A percentile compares a stretch with the other conserved stretches of the same genome.
These are phyloP conservation scores for Venturiaceae sp. DNA, from an alignment of 2,329 filamentous ascomycete genomes.

Conservation along the genomic window DNA sequence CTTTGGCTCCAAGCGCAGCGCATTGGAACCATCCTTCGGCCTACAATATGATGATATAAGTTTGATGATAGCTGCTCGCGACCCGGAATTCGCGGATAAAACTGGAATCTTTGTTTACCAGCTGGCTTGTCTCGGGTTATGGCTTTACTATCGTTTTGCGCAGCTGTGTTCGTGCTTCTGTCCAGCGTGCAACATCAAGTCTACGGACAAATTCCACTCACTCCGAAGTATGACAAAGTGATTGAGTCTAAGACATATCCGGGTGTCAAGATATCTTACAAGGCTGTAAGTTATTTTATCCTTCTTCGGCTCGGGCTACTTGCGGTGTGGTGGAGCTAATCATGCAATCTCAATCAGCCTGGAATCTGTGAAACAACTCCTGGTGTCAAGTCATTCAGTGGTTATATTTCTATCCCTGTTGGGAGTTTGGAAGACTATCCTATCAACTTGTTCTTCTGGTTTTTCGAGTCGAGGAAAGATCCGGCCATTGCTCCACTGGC, in stretches of 20 bases:
- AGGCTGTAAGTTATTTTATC: not conserved
- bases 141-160: not conserved
- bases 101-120: too few species aligned
- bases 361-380: conserved; percentile 47
- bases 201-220: not conserved
- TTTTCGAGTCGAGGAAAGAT: conserved; percentile 50
- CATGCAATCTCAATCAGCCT: not conserved
- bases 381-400: conserved; percentile 47
- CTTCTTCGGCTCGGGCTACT: too few species aligned
- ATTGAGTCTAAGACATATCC: conserved; percentile 4
- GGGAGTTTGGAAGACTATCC: conserved; percentile 40
- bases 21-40: too few species aligned
- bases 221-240: conserved; percentile 4
- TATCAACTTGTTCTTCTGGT: conserved; percentile 40
- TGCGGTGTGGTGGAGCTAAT: not conserved
- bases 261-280: conserved; percentile 1
- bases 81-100: too few species aligned
- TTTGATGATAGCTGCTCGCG: too few species aligned
- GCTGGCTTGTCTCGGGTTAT: not conserved
- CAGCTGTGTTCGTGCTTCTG: not conserved
- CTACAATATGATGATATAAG: too few species aligned
- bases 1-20: not conserved
- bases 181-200: not conserved
- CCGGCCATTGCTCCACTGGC: conserved; percentile 45
- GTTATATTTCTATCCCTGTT: conserved; percentile 48